Evolutionary conservation across 1,284 basidiomycete species (phyloP).

Genomic region (Ceratorhiza oryzae-sativae): DNA sequence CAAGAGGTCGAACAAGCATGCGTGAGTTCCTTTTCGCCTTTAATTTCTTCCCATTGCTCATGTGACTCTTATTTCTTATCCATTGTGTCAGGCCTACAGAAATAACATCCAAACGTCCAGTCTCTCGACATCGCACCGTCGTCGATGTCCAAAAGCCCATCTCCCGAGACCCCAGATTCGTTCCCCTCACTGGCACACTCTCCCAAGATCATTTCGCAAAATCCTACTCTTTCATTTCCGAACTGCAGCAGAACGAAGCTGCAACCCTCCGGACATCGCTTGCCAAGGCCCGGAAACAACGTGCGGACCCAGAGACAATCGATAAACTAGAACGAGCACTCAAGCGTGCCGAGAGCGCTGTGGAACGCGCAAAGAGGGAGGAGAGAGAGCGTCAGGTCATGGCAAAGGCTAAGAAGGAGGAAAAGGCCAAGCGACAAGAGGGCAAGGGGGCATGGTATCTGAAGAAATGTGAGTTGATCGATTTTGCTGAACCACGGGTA

Average conservation of each 20-base stretch:
- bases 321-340: conserved; percentile 75
- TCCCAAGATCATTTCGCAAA: conserved; percentile 72
- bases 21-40: conserved; percentile 63
- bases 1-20: conserved; percentile 85
- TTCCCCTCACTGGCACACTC: conserved; percentile 75
- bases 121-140: conserved; percentile 77
- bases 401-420: conserved; percentile 65
- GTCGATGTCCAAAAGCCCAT: conserved; percentile 72
- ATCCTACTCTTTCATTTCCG: conserved; percentile 82
- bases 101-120: conserved; percentile 85
- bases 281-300: conserved; percentile 71
- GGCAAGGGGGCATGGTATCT: conserved; percentile 89
- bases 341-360: conserved; percentile 77
- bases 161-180: conserved; percentile 89
- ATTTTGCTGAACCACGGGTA: background rate
- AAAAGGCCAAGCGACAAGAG: conserved; percentile 72
- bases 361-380: conserved; percentile 78
- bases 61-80: too few species aligned
- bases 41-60: background rate
- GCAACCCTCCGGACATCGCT: conserved; percentile 69
- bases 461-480: conserved; percentile 69
- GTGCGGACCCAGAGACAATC: conserved; percentile 60
- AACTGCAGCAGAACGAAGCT: conserved; percentile 73
- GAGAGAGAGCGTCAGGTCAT: conserved; percentile 73
- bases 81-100: conserved; percentile 87